Evolutionary conservation across 805 yeast genomes (phyloP).

Genomic region (Helenozyma baotianmanensis): DNA sequence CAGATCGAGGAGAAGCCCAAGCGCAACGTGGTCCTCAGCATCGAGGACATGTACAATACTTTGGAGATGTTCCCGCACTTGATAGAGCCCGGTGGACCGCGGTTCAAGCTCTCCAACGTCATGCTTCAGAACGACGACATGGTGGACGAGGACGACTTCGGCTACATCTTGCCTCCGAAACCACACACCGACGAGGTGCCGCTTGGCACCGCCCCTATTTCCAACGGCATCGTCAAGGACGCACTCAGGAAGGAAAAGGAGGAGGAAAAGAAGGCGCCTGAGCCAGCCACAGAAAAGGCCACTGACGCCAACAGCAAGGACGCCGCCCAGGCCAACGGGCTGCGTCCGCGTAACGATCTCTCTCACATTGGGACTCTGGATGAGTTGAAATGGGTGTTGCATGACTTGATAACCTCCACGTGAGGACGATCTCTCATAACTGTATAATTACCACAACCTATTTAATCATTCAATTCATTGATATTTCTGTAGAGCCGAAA

Average conservation of each 20-base stretch:
- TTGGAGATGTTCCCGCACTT: constrained; percentile 61
- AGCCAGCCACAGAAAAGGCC: no score
- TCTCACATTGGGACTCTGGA: constrained; percentile 55
- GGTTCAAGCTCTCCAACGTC: constrained; percentile 44
- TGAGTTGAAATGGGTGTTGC: constrained; percentile 68
- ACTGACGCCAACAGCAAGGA: no score
- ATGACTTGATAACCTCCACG: constrained; percentile 52
- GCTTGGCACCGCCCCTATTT: constrained; percentile 18
- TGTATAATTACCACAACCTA: no score
- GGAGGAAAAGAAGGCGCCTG: constrained; percentile 2
- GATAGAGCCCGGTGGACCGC: constrained; percentile 64
- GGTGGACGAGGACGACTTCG: constrained; percentile 14
- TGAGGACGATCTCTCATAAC: constrained; percentile 10
- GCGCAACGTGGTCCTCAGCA: constrained; percentile 43
- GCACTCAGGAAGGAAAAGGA: background rate
- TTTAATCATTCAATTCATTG: no score
- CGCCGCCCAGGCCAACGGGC: no score
- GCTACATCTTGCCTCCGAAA: constrained; percentile 29
- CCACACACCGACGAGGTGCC: constrained; percentile 7
- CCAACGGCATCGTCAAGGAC: constrained; percentile 8
- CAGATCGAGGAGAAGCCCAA: background rate
- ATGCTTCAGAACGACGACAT: constrained; percentile 55
- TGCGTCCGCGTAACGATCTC: no score
- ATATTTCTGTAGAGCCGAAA: no score
- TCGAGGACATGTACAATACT: constrained; percentile 66